Evolutionary conservation across 2,329 filamentous ascomycete genomes (phyloP).

Genomic region (Stylonectria norvegica): DNA sequence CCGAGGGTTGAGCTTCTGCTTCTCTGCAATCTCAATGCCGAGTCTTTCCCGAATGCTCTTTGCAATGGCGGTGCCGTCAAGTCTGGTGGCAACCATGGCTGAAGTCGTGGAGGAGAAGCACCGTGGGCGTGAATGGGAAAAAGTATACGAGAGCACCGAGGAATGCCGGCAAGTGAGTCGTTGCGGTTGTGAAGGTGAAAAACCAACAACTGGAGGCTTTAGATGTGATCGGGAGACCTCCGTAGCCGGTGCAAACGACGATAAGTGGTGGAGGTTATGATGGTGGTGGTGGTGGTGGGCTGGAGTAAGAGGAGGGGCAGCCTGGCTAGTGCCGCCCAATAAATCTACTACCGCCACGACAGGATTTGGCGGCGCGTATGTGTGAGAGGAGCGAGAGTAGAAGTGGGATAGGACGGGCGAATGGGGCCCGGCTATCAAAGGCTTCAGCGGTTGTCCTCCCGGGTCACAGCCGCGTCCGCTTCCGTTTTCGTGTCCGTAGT

Average conservation of each 20-base stretch:
- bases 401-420: conserved; percentile 2
- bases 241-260: conserved; percentile 13
- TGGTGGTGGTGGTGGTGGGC: conserved; percentile 12
- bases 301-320: conserved; percentile 23
- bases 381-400: conserved; percentile 9
- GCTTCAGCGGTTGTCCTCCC: no score
- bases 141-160: conserved; percentile 3
- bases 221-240: conserved; percentile 4
- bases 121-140: conserved; percentile 18
- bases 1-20: conserved; percentile 77
- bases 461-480: no score
- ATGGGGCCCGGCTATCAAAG: conserved; percentile 21
- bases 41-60: conserved; percentile 84
- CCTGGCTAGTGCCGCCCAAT: conserved; percentile 18
- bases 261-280: conserved; percentile 12
- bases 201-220: conserved; percentile 4
- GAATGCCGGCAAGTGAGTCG: conserved; percentile 6
- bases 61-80: conserved; percentile 94
- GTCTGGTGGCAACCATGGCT: conserved; percentile 82
- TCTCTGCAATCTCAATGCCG: conserved; percentile 73
- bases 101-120: conserved; percentile 47
- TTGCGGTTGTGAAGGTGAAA: conserved; percentile 2
- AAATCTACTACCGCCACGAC: no score
- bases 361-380: conserved; percentile 14
- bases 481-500: no score